Conservation (phyloP, 768 basidiomycete species). For the Pseudohyphozyma bogoriensis region DNA sequence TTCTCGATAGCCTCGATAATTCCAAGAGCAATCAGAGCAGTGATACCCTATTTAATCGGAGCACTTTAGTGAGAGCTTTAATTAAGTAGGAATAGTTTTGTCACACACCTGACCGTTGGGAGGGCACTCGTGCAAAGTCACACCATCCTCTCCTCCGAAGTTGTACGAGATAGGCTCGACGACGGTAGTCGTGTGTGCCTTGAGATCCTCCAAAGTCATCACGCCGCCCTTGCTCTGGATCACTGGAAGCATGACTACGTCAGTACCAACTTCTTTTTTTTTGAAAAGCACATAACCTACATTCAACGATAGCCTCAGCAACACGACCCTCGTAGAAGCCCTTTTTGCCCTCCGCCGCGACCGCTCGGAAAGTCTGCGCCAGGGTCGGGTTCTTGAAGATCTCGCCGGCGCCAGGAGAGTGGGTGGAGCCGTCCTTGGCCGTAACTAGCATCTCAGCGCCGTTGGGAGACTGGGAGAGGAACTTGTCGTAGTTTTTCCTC, state of each 20-base stretch:
- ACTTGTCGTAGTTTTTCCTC: conserved; percentile 41
- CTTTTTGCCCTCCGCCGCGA: conserved; percentile 71
- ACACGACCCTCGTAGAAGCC: conserved; percentile 90
- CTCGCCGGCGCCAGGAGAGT: conserved; percentile 72
- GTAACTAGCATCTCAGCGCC: conserved; percentile 69
- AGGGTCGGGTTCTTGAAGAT: conserved; percentile 50
- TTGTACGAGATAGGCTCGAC: conserved; percentile 89
- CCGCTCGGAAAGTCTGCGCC: conserved; percentile 67
- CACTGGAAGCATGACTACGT: conserved; percentile 37
- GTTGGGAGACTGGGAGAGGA: conserved; percentile 48
- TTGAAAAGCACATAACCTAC: conserved; percentile 24
- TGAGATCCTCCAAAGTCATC: conserved; percentile 89
- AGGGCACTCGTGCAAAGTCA: conserved; percentile 92
- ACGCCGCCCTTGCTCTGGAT: conserved; percentile 78
- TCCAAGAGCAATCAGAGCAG: conserved; percentile 82
- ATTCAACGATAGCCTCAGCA: conserved; percentile 77
- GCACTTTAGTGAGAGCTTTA: too few relatives aligned
- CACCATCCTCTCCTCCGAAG: conserved; percentile 55
- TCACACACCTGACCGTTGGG: conserved; percentile 98
- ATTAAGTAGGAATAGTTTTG: too few relatives aligned
- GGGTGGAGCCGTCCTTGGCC: conserved; percentile 41
- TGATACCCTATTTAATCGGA: too few relatives aligned
- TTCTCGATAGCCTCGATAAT: conserved; percentile 81
- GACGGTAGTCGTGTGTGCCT: conserved; percentile 62
- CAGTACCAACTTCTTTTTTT: background rate